Evolutionary conservation across 352 stramenopile species (phyloP).

Genomic region (Globisporangium canariense): DNA sequence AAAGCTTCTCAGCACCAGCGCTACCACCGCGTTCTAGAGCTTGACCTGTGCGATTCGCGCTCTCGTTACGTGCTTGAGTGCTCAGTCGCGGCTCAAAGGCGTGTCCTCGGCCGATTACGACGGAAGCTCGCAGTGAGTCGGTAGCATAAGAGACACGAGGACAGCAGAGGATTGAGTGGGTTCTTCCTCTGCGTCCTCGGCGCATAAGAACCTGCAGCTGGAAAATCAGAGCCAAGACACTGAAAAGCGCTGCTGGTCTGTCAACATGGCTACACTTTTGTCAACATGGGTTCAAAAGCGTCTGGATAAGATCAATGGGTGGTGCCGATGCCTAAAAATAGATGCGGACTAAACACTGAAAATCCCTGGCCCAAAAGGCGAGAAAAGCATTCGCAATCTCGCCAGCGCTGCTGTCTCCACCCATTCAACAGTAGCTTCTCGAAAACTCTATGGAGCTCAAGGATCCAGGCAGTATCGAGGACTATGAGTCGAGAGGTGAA

Average conservation of each 20-base stretch:
- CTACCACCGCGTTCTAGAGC: background rate
- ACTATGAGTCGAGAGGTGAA: too few species aligned
- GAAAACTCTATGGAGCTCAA: too few species aligned
- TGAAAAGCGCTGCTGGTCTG: background rate
- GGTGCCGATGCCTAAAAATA: too few species aligned
- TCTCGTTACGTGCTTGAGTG: background rate
- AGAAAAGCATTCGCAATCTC: too few species aligned
- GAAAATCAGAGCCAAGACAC: too few species aligned
- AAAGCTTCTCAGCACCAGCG: background rate
- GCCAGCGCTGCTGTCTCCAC: too few species aligned
- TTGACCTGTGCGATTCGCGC: background rate
- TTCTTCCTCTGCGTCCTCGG: background rate
- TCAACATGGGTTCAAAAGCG: background rate
- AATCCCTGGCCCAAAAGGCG: too few species aligned
- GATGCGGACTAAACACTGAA: too few species aligned
- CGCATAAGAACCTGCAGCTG: conserved; percentile 2
- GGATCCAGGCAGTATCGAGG: too few species aligned
- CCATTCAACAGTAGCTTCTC: too few species aligned
- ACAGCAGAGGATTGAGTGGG: background rate
- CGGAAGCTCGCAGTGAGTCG: background rate
- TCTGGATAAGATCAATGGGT: too few species aligned
- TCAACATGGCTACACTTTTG: background rate
- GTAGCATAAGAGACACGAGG: conserved; percentile 4
- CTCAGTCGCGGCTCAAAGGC: background rate
- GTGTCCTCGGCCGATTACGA: background rate